Conservation (phyloP, 140 eudicot species). For the Anethum foeniculum region DNA sequence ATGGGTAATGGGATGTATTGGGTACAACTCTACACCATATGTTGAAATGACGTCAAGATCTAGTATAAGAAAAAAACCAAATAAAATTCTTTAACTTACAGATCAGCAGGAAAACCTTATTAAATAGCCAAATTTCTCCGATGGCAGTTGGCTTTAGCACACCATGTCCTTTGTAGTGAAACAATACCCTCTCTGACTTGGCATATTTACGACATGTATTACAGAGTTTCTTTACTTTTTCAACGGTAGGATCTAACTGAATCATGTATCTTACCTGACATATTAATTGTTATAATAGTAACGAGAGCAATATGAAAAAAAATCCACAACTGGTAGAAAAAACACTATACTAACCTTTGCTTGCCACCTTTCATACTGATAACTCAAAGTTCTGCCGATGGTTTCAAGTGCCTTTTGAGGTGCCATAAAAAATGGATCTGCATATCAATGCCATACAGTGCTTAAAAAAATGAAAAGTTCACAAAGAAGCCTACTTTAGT, state of each 20-base stretch:
- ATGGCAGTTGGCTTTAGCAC: constrained; percentile 93
- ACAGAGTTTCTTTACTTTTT: constrained; percentile 93
- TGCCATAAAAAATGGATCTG: constrained; percentile 95
- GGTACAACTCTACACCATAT: constrained; percentile 71
- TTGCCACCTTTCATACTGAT: constrained; percentile 97
- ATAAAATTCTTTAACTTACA: not conserved
- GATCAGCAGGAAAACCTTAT: constrained; percentile 55
- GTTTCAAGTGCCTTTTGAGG: constrained; percentile 88
- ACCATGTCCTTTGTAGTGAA: constrained; percentile 96
- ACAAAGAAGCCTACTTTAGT: not conserved
- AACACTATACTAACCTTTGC: constrained; percentile 53
- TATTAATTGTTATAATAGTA: constrained; percentile 7
- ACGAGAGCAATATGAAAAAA: constrained; percentile 2
- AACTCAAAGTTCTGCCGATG: constrained; percentile 63
- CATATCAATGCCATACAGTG: constrained; percentile 10
- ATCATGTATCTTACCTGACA: constrained; percentile 82
- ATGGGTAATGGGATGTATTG: constrained; percentile 90
- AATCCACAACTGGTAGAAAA: constrained; percentile 14
- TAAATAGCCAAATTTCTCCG: constrained; percentile 95
- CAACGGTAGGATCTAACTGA: constrained; percentile 82
- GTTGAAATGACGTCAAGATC: constrained; percentile 13
- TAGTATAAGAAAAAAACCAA: not conserved
- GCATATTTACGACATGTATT: constrained; percentile 88
- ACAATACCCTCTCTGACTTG: constrained; percentile 88
- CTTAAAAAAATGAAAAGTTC: not conserved